A percentile compares a stretch with the other conserved stretches of the same genome.
Evolutionary conservation across 495 filamentous ascomycete species (phyloP).

Genomic region (Xylaria telfairii): DNA sequence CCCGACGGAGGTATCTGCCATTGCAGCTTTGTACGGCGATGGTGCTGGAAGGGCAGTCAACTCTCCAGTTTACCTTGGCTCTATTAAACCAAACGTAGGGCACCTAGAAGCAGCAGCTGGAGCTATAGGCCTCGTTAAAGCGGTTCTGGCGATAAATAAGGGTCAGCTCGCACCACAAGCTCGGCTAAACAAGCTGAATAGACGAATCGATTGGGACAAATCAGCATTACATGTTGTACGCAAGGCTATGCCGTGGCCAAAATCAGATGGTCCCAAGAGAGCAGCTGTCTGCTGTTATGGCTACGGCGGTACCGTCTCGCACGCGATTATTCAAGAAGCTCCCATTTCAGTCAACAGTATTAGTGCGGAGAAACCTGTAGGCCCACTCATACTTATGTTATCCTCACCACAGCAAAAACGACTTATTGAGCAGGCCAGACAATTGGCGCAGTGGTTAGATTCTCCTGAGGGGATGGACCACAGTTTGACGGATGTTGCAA

Average conservation of each 20-base stretch:
- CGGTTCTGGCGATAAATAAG: constrained; percentile 38
- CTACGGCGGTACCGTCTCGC: constrained; percentile 50
- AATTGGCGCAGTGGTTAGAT: not conserved
- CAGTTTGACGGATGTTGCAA: constrained; percentile 29
- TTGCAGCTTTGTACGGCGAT: constrained; percentile 29
- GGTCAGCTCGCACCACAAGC: constrained; percentile 42
- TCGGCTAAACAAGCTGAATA: constrained; percentile 43
- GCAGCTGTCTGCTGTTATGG: constrained; percentile 50
- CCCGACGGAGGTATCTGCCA: constrained; percentile 45
- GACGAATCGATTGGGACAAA: constrained; percentile 32
- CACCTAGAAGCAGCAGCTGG: constrained; percentile 38
- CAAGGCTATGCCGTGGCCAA: constrained; percentile 29
- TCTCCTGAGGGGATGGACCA: constrained; percentile 21
- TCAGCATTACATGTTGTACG: constrained; percentile 41
- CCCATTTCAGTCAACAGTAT: constrained; percentile 15
- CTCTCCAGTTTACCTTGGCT: constrained; percentile 30
- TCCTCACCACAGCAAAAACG: not conserved
- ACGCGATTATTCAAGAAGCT: constrained; percentile 45
- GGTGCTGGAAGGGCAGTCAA: constrained; percentile 7
- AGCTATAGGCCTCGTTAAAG: constrained; percentile 46
- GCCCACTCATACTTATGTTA: not conserved
- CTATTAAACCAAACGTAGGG: constrained; percentile 25
- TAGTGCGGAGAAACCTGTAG: not conserved
- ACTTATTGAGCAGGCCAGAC: not conserved
- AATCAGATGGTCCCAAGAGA: constrained; percentile 32